Evolutionary conservation across 2,329 filamentous ascomycete genomes (phyloP).

Genomic region (Clarireedia homoeocarpa): DNA sequence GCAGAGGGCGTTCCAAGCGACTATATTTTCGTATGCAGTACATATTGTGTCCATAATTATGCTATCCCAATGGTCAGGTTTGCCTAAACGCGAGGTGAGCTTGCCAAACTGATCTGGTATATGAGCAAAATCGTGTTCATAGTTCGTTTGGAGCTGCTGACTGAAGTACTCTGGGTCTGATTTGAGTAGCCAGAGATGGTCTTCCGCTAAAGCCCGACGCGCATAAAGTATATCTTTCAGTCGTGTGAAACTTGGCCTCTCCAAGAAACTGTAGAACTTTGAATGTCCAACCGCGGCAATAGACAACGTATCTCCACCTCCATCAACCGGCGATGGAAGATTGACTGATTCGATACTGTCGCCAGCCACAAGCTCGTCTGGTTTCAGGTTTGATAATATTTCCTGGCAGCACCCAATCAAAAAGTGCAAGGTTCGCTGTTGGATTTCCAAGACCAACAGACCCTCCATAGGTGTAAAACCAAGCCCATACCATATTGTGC

Average conservation of each 20-base stretch:
- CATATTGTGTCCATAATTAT: no score
- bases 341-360: not conserved
- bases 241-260: not conserved
- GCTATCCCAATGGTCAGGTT: no score
- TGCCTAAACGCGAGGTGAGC: no score
- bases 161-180: not conserved
- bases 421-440: not conserved
- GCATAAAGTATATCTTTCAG: not conserved
- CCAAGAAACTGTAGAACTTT: not conserved
- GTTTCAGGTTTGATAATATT: not conserved
- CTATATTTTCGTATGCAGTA: no score
- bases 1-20: no score
- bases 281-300: not conserved
- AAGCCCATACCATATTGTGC: not conserved
- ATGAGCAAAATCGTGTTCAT: not conserved
- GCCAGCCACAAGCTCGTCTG: not conserved
- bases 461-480: not conserved
- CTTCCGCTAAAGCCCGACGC: not conserved
- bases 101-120: not conserved
- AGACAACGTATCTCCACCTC: not conserved
- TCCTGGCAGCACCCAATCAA: not conserved
- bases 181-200: not conserved
- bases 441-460: not conserved
- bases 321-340: not conserved
- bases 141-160: not conserved